phyloP scores from a whole-genome alignment of 495 filamentous ascomycete genomes.

The Cercophora sp. region DNA sequence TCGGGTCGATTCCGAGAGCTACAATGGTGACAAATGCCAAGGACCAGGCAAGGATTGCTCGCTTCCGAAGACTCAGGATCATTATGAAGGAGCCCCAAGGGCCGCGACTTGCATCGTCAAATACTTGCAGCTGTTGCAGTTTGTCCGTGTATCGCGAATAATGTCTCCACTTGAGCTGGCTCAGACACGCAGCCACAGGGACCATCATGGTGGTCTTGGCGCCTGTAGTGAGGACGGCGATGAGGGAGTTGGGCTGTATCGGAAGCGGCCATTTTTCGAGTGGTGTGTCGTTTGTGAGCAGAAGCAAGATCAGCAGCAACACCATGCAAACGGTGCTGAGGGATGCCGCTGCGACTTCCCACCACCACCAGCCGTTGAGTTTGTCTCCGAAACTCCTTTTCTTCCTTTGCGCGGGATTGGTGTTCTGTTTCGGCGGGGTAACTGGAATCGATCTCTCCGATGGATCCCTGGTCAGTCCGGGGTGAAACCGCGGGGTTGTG shows the following conservation, averaged over 20 bases:
- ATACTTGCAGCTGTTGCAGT: constrained; percentile 37
- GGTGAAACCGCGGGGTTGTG: background rate
- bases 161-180: constrained; percentile 48
- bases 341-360: background rate
- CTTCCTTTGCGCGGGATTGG: background rate
- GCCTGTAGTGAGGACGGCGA: constrained; percentile 40
- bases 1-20: constrained; percentile 11
- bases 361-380: background rate
- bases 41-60: constrained; percentile 4
- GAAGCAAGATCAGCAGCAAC: constrained; percentile 19
- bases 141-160: constrained; percentile 28
- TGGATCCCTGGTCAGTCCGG: background rate
- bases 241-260: constrained; percentile 44
- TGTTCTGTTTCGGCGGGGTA: background rate
- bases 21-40: constrained; percentile 10
- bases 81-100: constrained; percentile 21
- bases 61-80: background rate
- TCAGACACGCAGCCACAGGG: constrained; percentile 34
- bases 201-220: constrained; percentile 39
- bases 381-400: background rate
- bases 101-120: constrained; percentile 39
- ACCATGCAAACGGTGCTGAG: constrained; percentile 1
- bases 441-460: background rate
- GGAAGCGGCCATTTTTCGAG: constrained; percentile 38
- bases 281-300: constrained; percentile 31